Evolutionary conservation across 345 rosid genomes (phyloP), one percentile per base, ranked within the genome.

Genomic region (Hevea brasiliensis): DNA sequence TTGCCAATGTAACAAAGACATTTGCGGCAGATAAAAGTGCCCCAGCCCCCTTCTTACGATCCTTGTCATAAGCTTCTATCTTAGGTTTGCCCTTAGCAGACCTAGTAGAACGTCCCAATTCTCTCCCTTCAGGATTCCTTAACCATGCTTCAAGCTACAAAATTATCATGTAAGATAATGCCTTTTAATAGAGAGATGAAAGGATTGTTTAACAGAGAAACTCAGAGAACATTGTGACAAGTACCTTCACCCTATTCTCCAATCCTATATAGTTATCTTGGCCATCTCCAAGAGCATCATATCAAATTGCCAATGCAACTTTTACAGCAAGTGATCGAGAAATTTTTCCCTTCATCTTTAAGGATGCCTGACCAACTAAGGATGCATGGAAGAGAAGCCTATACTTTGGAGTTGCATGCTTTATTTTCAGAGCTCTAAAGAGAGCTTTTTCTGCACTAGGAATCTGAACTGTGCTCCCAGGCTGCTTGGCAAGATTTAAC

Each of bases 381-480:
- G 97, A 87, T 20, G 97, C 98, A 61, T 92, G 98, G 82, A 88
- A 92, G 55, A 94, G 84, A 64, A 94, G 81, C 40, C 98, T 95
- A 9, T 93, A 89, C 74, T 91, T 93, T 3, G 98, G 98, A 56
- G 98, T 93, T 6, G 95, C 87, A 67, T 94, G 98, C 68, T 94
- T 94, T 62, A 94, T 89, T 86, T 92, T 94, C 48, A 92, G 79
- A 40, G 98, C 98, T 83, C 98, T 87, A 79, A 90, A 94, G 26
- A 90, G 87, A 65, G 98, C 98, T 73, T 92, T 92, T 72, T 92
- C 95, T 0, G 98, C 98, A 54, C 97, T 97, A 67, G 92, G 94
- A 74, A 92, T 89, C 89, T 92, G 98, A 80, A 92, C 79, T 0
- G 93, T 90, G 82, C 98, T 92, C 20, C 98, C 98, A 53, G 98